Evolutionary conservation across 352 stramenopile species (phyloP).

Genomic region (Chrysophaeum taylorii): DNA sequence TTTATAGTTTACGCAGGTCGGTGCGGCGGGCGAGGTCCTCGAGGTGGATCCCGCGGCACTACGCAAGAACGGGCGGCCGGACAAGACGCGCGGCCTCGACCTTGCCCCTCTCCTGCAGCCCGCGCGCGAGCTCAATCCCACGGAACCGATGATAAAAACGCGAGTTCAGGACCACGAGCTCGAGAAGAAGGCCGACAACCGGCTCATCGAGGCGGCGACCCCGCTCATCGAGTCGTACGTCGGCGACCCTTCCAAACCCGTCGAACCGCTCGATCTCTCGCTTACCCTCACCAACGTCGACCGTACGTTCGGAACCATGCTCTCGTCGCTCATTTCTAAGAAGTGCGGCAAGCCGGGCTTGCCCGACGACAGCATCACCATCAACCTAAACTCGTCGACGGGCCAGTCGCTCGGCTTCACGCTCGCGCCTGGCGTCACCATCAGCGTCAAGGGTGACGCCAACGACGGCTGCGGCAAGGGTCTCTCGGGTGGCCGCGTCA

Average conservation of each 20-base stretch:
- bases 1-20: too few species aligned
- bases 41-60: conserved; percentile 66
- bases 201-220: conserved; percentile 70
- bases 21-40: conserved; percentile 48
- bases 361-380: conserved; percentile 77
- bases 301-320: conserved; percentile 80
- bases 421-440: conserved; percentile 77
- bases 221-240: conserved; percentile 13
- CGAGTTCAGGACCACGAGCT: conserved; percentile 78
- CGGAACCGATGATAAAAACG: conserved; percentile 58
- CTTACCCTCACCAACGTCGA: conserved; percentile 76
- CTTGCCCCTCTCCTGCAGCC: conserved; percentile 81
- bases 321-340: conserved; percentile 82
- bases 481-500: conserved; percentile 78
- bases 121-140: conserved; percentile 77
- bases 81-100: conserved; percentile 71
- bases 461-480: conserved; percentile 93
- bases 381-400: conserved; percentile 81
- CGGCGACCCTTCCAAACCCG: conserved; percentile 8
- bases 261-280: conserved; percentile 35
- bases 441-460: conserved; percentile 79
- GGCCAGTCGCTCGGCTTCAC: conserved; percentile 85
- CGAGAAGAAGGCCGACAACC: conserved; percentile 74
- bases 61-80: conserved; percentile 52
- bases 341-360: conserved; percentile 74